Percentiles rank a stretch among this genome's conserved stretches.
These are phyloP conservation scores for Penicillium sp. DNA, from an alignment of 2,329 filamentous ascomycete genomes.

Conservation along the genomic window DNA sequence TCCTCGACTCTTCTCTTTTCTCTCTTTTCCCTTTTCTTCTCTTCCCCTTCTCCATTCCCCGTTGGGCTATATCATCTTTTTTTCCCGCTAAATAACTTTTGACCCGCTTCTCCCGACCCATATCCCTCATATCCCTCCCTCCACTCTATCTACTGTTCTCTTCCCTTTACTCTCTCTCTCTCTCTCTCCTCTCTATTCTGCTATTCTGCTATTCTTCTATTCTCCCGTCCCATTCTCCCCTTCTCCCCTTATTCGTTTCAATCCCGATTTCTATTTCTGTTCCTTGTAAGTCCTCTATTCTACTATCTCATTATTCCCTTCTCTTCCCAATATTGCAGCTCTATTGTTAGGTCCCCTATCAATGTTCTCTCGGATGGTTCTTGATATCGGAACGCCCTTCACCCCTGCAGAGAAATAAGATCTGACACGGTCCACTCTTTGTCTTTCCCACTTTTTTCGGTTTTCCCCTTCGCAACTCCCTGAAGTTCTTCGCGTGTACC, in stretches of 20 bases:
- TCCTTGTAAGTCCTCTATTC: background rate
- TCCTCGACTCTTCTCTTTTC: conserved; percentile 23
- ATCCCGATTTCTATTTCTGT: background rate
- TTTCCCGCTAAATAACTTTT: conserved; percentile 5
- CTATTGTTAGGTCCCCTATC: background rate
- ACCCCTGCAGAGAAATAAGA: conserved; percentile 23
- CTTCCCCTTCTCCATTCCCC: conserved; percentile 3
- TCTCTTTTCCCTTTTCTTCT: conserved; percentile 8
- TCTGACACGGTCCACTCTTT: conserved; percentile 20
- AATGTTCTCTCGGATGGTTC: conserved; percentile 8
- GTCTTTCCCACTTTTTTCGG: conserved; percentile 14
- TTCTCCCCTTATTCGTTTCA: background rate
- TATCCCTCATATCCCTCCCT: conserved; percentile 8
- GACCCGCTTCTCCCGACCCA: conserved; percentile 8
- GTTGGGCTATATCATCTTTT: conserved; percentile 7
- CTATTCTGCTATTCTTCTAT: background rate
- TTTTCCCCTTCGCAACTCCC: conserved; percentile 8
- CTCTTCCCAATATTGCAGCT: background rate
- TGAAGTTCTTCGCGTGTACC: conserved; percentile 8
- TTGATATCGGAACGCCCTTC: conserved; percentile 15
- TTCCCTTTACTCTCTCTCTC: background rate
- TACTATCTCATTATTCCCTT: background rate
- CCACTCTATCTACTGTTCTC: conserved; percentile 11
- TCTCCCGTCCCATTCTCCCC: background rate
- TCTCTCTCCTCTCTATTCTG: conserved; percentile 4